Evolutionary conservation across 257 asterid species (phyloP).

Genomic region (Solanum etuberosum): DNA sequence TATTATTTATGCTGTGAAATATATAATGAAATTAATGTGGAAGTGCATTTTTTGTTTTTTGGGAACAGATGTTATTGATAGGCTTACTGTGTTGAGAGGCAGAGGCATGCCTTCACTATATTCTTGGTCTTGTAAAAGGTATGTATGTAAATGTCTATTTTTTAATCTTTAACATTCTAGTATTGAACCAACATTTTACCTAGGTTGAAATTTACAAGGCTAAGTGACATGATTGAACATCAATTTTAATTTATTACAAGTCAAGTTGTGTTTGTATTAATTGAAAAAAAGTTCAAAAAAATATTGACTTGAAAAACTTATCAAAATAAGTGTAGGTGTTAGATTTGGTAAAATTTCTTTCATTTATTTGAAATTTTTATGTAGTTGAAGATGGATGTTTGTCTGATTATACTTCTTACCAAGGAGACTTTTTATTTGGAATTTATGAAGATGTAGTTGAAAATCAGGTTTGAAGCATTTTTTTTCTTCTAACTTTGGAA

Average conservation of each 20-base stretch:
- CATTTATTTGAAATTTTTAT: neutral
- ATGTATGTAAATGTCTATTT: neutral
- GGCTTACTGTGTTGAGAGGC: slow-evolving; percentile 61
- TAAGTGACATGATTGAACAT: neutral
- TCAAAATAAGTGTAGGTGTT: neutral
- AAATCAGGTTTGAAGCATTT: neutral
- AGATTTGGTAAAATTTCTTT: neutral
- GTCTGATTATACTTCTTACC: neutral
- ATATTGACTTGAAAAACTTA: neutral
- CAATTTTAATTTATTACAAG: neutral
- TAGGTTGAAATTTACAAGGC: neutral
- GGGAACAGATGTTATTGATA: slow-evolving; percentile 56
- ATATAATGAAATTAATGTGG: neutral
- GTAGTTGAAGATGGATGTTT: neutral
- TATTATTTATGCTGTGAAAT: neutral
- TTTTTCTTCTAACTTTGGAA: neutral
- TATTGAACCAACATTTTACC: neutral
- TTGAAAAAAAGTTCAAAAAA: too few species aligned
- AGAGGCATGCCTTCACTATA: slow-evolving; percentile 83
- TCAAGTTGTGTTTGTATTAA: neutral
- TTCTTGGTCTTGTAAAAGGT: slow-evolving; percentile 98
- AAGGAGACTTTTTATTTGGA: neutral
- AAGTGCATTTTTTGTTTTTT: neutral
- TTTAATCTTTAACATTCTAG: neutral
- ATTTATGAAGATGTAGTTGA: neutral